Percentiles rank a stretch among this genome's conserved stretches.
Evolutionary conservation across 1,284 basidiomycete genomes (phyloP).

Genomic region (Microbotryum intermedium): DNA sequence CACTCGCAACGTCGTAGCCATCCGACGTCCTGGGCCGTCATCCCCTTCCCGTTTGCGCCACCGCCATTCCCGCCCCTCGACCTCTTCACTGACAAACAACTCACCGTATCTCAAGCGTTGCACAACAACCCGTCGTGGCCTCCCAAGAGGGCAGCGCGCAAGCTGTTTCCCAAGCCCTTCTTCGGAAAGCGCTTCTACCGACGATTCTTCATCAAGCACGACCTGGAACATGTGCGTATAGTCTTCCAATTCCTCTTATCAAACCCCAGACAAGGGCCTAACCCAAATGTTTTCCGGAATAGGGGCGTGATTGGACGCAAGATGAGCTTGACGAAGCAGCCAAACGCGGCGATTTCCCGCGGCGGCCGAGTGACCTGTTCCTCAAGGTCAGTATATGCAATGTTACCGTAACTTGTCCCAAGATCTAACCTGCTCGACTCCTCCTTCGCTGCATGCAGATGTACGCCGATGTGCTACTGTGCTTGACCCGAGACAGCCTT

Average conservation of each 20-base stretch:
- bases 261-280: not conserved
- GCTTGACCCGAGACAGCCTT: conserved; percentile 48
- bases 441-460: conserved; percentile 39
- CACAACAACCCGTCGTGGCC: not conserved
- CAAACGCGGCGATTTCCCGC: conserved; percentile 42
- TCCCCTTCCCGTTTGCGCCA: not conserved
- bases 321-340: conserved; percentile 43
- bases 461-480: conserved; percentile 49
- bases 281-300: not conserved
- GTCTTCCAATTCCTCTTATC: not conserved
- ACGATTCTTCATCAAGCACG: conserved; percentile 34
- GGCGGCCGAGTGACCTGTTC: conserved; percentile 44
- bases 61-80: conserved; percentile 4
- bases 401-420: not conserved
- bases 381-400: conserved; percentile 38
- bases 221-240: conserved; percentile 29
- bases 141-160: conserved; percentile 17
- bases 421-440: not conserved
- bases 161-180: conserved; percentile 33
- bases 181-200: conserved; percentile 27
- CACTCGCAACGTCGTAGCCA: no score
- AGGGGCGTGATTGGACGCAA: conserved; percentile 30
- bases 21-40: no score
- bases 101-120: not conserved
- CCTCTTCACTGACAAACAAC: not conserved